Evolutionary conservation across 441 rosid genomes (phyloP), one percentile per base, ranked within the genome.

Genomic region (Croton laevigatus): DNA sequence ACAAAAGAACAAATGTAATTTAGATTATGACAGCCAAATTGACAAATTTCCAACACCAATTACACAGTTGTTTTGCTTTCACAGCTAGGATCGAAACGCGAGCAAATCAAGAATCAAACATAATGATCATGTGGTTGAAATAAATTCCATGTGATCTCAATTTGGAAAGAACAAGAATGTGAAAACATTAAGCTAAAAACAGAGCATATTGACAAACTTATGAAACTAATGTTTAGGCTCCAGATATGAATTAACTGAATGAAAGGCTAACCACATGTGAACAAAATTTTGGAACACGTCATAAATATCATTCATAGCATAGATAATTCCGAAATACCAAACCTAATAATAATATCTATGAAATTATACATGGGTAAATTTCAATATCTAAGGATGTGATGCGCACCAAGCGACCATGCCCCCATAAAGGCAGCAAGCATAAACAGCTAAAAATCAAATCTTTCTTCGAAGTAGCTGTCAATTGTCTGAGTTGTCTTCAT

Each of bases 141-240:
- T 34, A n/a, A 61, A 12, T n/a, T n/a, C n/a, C 9, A 13, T 13
- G 66, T 20, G 49, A n/a, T 59, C 27, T 61, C 12, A 16, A 65
- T 42, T 51, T 57, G 52, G 52, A 59, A 19, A 45, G 52, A 65
- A 57, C 32, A 51, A 52, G 64, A 23, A 65, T 11, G 20, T 23
- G 12, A 32, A 53, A 45, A 69, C n/a, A 49, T 10, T 27, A 36
- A 51, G 2, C 17, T 16, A 51, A 66, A 48, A 69, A 64, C 59
- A 27, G 46, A 64, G 48, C 61, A 54, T 51, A 52, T 49, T 16
- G 48, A 23, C 12, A 62, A 54, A 66, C 66, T 45, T n/a, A 6
- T 13, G 73, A 36, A 51, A 54, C 60, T 14, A 64, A 66, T 51
- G 10, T 23, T 54, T 37, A 38, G 71, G 57, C 44, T 58, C 64